Evolutionary conservation across 1,284 basidiomycete species (phyloP).

Genomic region (Serendipita sp.): DNA sequence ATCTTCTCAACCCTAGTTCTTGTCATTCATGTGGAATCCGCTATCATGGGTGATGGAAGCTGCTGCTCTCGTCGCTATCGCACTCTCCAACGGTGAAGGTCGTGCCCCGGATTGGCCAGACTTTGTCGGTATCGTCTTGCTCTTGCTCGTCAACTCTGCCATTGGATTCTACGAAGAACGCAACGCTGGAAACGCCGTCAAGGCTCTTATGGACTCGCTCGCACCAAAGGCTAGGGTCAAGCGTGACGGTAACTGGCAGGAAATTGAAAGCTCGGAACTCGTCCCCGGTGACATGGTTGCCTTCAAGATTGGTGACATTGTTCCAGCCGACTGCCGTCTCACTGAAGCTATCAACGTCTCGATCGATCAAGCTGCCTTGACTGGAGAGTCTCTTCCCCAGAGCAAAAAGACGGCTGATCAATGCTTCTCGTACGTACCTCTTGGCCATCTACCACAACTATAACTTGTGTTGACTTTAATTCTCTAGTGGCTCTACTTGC

Average conservation of each 20-base stretch:
- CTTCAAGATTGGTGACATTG: conserved; percentile 97
- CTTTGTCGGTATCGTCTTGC: conserved; percentile 90
- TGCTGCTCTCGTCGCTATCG: conserved; percentile 91
- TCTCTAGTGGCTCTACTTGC: conserved; percentile 74
- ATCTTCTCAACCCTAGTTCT: conserved; percentile 42
- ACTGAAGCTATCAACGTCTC: conserved; percentile 90
- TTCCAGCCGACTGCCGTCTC: conserved; percentile 90
- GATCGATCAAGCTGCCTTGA: conserved; percentile 92
- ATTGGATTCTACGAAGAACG: conserved; percentile 98
- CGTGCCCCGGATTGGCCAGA: conserved; percentile 90
- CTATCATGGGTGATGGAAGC: conserved; percentile 99
- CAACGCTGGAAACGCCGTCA: conserved; percentile 95
- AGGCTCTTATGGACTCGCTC: conserved; percentile 97
- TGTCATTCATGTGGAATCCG: conserved; percentile 98
- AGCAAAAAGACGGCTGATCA: conserved; percentile 86
- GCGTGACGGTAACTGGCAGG: conserved; percentile 69
- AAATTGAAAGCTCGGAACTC: conserved; percentile 77
- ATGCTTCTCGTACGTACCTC: conserved; percentile 73
- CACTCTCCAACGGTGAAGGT: conserved; percentile 81
- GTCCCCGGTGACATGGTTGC: conserved; percentile 90
- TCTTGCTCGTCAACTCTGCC: conserved; percentile 86
- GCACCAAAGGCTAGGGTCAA: conserved; percentile 92
- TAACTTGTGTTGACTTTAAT: conserved; percentile 10
- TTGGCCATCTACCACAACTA: conserved; percentile 6
- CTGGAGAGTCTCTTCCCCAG: conserved; percentile 87